Base-by-base conservation (phyloP, 208 protist genomes). In the Tetramitus jugosus region DNA sequence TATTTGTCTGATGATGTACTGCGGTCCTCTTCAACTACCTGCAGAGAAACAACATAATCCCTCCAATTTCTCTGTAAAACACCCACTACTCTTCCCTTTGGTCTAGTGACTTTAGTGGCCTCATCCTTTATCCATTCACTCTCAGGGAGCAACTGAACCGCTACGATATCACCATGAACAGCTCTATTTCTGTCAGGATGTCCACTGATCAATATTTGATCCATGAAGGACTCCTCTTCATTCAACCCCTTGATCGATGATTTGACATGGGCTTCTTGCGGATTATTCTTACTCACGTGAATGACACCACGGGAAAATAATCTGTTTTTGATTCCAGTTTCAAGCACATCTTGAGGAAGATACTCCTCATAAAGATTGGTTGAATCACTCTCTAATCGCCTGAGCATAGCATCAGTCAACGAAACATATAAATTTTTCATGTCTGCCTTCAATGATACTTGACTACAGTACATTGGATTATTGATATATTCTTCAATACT, bases 41-140 rank as follows among this genome's bases (percentile, higher is more conserved):
- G 45, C 1, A 67, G 6, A 67, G 33, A 67, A 23, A 33, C 43
- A 29, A 75, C 68, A 29, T 78, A 78, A 29, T 53, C 40, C 40
- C 75, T 68, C 49, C 46, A 64, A 37, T 78, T 78, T 40, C 75
- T 52, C 60, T 62, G 3, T 3, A 78, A 31, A 8, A 78, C 31
- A 29, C 49, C 75, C 17, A 78, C 75, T 7, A 78, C 75, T 60
- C 7, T 40, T 45, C 43, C 68, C 3, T 2, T 42, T 26, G 45
- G 45, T 74, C n/a, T 42, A 42, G 6, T 3, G 7, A 42, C 8
- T 43, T 42, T 3, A 39, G 3, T 74, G 14, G 2, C 42, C 6
- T 7, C 7, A 37, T 42, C 31, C 3, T 74, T 10, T 42, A 31
- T 75, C 40, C 45, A 53, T 60, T 75, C 43, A 37, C 3, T 35